Percentiles rank a stretch among this genome's conserved stretches.
These are phyloP conservation scores for Gigaspora rosea DNA, from an alignment of 192 early-diverging fungal species.

Conservation along the genomic window DNA sequence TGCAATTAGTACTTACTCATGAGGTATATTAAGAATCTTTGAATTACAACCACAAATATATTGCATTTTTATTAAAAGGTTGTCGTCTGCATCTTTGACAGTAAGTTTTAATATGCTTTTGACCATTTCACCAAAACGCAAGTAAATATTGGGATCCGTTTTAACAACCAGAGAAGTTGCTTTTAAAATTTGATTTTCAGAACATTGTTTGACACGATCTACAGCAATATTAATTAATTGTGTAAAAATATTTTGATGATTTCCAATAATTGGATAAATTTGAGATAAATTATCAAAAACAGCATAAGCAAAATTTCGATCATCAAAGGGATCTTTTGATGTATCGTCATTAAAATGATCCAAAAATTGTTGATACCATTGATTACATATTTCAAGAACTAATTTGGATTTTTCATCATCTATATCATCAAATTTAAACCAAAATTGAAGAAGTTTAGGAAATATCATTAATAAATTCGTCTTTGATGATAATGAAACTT, in stretches of 20 bases:
- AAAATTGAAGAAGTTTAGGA: neutral
- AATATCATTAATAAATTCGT: neutral
- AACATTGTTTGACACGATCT: neutral
- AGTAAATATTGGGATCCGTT: neutral
- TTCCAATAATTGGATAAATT: conserved; percentile 15
- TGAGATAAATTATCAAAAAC: neutral
- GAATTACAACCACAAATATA: neutral
- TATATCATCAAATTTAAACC: neutral
- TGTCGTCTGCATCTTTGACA: neutral
- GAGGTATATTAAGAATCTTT: neutral
- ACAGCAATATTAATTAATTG: neutral
- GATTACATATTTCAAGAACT: conserved; percentile 2
- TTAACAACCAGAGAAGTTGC: neutral
- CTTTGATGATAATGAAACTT: neutral
- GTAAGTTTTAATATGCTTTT: neutral
- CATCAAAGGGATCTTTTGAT: neutral
- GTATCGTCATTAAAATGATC: neutral
- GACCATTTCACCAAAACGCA: neutral
- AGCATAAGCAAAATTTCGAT: neutral
- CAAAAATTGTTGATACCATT: neutral
- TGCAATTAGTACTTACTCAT: neutral
- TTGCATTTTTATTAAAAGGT: neutral
- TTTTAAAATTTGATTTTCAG: neutral
- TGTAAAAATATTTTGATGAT: neutral
- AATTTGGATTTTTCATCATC: neutral